phyloP scores from a whole-genome alignment of 1,139 yeast genomes.

The Insectozyma bohioensis region DNA sequence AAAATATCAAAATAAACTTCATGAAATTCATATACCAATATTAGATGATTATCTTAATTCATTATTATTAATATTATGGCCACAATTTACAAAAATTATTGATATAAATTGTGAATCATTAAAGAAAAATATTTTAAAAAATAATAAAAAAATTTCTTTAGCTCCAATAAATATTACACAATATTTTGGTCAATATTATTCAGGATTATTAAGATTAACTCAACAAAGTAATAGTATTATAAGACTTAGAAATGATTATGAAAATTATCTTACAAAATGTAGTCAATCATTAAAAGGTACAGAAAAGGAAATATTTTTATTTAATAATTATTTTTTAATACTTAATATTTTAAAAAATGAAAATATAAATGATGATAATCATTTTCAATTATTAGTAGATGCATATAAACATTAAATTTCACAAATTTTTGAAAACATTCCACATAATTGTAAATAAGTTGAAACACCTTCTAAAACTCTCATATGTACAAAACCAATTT shows the following conservation, averaged over 20 bases:
- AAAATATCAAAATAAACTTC: conserved; percentile 59
- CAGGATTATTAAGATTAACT: conserved; percentile 67
- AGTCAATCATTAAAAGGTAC: conserved; percentile 40
- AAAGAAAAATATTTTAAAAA: conserved; percentile 30
- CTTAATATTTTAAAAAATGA: conserved; percentile 49
- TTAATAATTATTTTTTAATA: conserved; percentile 68
- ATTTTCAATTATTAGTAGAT: conserved; percentile 59
- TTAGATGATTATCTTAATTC: conserved; percentile 73
- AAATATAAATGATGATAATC: conserved; percentile 57
- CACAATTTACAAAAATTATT: conserved; percentile 72
- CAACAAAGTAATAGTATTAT: conserved; percentile 71
- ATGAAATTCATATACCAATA: conserved; percentile 67
- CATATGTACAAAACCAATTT: conserved; percentile 90
- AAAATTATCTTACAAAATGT: conserved; percentile 69
- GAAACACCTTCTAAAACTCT: conserved; percentile 91
- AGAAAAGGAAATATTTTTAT: conserved; percentile 70
- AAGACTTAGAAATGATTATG: conserved; percentile 77
- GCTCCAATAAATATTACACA: conserved; percentile 65
- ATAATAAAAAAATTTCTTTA: conserved; percentile 41
- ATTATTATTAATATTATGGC: conserved; percentile 75
- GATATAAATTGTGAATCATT: conserved; percentile 77
- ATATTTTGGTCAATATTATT: conserved; percentile 73
- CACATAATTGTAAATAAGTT: conserved; percentile 81
- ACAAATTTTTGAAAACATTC: conserved; percentile 69
- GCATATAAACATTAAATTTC: conserved; percentile 46